These are phyloP conservation scores for Hypoxylon fragiforme DNA, from an alignment of 495 filamentous ascomycete species.

Conservation along the genomic window DNA sequence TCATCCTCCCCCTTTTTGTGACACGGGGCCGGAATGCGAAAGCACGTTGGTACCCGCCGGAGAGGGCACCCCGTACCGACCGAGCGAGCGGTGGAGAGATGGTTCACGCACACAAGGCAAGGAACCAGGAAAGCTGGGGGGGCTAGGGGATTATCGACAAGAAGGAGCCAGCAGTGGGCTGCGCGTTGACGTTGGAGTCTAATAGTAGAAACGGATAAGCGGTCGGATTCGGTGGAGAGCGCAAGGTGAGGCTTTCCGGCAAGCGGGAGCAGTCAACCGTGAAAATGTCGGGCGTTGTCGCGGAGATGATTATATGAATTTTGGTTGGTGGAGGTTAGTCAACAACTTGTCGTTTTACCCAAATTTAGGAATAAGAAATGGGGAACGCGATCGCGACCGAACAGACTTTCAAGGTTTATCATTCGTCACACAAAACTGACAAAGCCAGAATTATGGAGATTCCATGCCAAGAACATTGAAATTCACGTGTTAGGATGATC, in stretches of 20 bases:
- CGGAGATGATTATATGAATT: constrained; percentile 27
- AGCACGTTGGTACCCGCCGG: constrained; percentile 3
- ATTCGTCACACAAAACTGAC: no score
- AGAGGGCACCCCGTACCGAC: constrained; percentile 13
- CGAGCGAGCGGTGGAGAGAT: constrained; percentile 11
- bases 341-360: constrained; percentile 28
- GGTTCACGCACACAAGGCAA: background rate
- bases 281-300: constrained; percentile 28
- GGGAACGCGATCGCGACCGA: constrained; percentile 40
- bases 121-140: background rate
- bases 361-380: constrained; percentile 15
- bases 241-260: constrained; percentile 6
- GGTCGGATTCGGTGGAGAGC: constrained; percentile 2
- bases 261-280: constrained; percentile 8
- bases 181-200: constrained; percentile 11
- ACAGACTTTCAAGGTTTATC: background rate
- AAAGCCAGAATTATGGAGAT: no score
- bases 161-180: constrained; percentile 24
- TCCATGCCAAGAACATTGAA: no score
- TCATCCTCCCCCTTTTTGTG: constrained; percentile 26
- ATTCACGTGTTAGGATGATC: constrained; percentile 32
- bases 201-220: constrained; percentile 3
- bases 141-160: constrained; percentile 5
- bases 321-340: constrained; percentile 32
- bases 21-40: constrained; percentile 11